Conservation (phyloP, 2,329 filamentous ascomycete genomes). For the Diaporthe capsici region DNA sequence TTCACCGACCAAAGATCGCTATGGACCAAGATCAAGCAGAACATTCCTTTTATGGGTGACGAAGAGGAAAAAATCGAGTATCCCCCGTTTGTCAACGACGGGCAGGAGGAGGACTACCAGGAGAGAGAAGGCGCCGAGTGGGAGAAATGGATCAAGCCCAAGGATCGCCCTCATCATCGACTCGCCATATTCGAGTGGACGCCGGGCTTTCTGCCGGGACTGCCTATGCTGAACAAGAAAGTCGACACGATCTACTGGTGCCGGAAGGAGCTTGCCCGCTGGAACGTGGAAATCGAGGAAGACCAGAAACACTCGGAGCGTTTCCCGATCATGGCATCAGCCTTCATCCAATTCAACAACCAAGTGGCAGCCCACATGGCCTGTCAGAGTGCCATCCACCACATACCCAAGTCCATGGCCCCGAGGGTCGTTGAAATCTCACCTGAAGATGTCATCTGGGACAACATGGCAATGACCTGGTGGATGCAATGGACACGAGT, state of each 20-base stretch:
- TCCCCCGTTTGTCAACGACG: conserved; percentile 72
- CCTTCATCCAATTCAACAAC: conserved; percentile 98
- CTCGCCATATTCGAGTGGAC: conserved; percentile 72
- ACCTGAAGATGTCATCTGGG: conserved; percentile 93
- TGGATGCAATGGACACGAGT: conserved; percentile 89
- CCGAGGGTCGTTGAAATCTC: conserved; percentile 94
- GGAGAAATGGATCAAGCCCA: conserved; percentile 85
- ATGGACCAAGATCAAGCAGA: conserved; percentile 64
- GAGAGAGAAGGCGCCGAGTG: conserved; percentile 74
- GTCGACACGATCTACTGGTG: conserved; percentile 96
- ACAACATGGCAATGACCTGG: conserved; percentile 96
- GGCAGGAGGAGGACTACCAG: conserved; percentile 72
- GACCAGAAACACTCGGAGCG: conserved; percentile 89
- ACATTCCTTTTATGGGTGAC: conserved; percentile 65
- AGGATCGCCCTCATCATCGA: conserved; percentile 87
- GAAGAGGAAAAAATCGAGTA: conserved; percentile 68
- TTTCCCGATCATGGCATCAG: conserved; percentile 94
- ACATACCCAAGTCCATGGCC: conserved; percentile 93
- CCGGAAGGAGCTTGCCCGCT: conserved; percentile 84
- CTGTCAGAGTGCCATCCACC: conserved; percentile 91
- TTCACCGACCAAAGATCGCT: conserved; percentile 56
- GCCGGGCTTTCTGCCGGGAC: conserved; percentile 78
- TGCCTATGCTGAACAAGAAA: conserved; percentile 88
- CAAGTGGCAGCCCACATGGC: conserved; percentile 99
- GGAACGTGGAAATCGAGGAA: conserved; percentile 92